A percentile compares a stretch with the other conserved stretches of the same genome.
Evolutionary conservation across 805 yeast genomes (phyloP).

Genomic region (Myxozyma monticola): DNA sequence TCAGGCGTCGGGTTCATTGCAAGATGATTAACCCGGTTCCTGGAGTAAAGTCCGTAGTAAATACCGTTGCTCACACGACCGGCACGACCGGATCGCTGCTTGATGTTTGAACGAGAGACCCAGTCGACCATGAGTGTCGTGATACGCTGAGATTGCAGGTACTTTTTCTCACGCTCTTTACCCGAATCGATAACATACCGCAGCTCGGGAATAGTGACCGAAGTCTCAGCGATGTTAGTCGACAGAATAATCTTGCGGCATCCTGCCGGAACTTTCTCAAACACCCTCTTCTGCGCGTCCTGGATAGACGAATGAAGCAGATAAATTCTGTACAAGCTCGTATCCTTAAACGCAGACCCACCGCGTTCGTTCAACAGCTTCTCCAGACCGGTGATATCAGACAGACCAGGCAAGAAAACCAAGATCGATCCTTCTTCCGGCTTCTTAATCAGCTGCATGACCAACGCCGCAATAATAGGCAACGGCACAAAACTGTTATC

Average conservation of each 20-base stretch:
- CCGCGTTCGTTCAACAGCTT: constrained; percentile 2
- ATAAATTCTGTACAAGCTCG: constrained; percentile 10
- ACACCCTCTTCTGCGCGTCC: constrained; percentile 62
- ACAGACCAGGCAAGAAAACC: constrained; percentile 32
- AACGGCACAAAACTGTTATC: constrained; percentile 26
- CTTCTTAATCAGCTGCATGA: constrained; percentile 11
- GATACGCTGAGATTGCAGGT: constrained; percentile 69
- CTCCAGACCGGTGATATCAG: constrained; percentile 21
- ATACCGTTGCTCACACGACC: constrained; percentile 79
- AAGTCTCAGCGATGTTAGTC: constrained; percentile 88
- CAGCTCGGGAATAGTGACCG: constrained; percentile 80
- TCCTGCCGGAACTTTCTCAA: constrained; percentile 48
- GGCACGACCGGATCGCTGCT: constrained; percentile 81
- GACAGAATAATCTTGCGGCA: constrained; percentile 75
- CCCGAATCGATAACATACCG: constrained; percentile 79
- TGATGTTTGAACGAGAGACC: constrained; percentile 74
- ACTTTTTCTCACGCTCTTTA: constrained; percentile 72
- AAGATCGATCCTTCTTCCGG: constrained; percentile 28
- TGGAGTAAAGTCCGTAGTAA: constrained; percentile 65
- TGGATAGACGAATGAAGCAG: constrained; percentile 29
- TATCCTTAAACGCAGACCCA: not conserved
- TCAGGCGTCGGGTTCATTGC: constrained; percentile 19
- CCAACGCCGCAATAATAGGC: constrained; percentile 17
- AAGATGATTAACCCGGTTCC: constrained; percentile 4
- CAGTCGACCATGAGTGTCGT: constrained; percentile 74